These are phyloP conservation scores for Cladosporium phlei DNA, from an alignment of 2,329 filamentous ascomycete species.

Conservation along the genomic window DNA sequence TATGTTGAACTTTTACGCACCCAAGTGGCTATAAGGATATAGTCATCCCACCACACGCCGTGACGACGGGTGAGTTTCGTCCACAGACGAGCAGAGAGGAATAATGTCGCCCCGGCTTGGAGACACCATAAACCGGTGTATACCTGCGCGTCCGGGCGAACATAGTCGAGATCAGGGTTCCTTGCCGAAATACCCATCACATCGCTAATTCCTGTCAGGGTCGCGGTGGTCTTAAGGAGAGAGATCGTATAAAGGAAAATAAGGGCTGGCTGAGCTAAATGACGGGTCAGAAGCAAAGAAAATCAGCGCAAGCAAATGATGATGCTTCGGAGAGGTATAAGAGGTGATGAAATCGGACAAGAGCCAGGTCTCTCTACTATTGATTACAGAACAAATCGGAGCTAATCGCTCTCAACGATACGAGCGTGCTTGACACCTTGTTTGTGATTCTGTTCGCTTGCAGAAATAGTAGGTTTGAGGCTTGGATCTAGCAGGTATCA, in stretches of 20 bases:
- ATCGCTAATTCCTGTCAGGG: not conserved
- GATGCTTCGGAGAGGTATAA: too few relatives aligned
- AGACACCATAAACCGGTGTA: constrained; percentile 38
- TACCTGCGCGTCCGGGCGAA: constrained; percentile 34
- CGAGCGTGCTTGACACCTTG: too few relatives aligned
- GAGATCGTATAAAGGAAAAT: not conserved
- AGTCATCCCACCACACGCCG: constrained; percentile 39
- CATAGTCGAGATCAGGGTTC: constrained; percentile 24
- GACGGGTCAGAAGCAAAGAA: not conserved
- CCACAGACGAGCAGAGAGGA: constrained; percentile 35
- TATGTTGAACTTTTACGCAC: constrained; percentile 22
- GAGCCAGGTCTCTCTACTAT: too few relatives aligned
- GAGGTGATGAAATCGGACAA: too few relatives aligned
- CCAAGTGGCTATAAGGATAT: constrained; percentile 35
- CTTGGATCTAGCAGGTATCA: too few relatives aligned
- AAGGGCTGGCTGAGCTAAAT: not conserved
- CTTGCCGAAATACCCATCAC: constrained; percentile 17
- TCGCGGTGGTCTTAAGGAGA: not conserved
- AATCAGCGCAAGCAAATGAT: not conserved
- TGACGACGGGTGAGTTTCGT: constrained; percentile 36
- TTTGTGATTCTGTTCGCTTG: too few relatives aligned
- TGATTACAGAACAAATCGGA: too few relatives aligned
- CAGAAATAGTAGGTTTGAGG: too few relatives aligned
- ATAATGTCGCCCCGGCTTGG: constrained; percentile 34
- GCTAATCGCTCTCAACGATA: too few relatives aligned